phyloP scores from a whole-genome alignment of 805 yeast genomes.

The Komagataella pseudopastoris region DNA sequence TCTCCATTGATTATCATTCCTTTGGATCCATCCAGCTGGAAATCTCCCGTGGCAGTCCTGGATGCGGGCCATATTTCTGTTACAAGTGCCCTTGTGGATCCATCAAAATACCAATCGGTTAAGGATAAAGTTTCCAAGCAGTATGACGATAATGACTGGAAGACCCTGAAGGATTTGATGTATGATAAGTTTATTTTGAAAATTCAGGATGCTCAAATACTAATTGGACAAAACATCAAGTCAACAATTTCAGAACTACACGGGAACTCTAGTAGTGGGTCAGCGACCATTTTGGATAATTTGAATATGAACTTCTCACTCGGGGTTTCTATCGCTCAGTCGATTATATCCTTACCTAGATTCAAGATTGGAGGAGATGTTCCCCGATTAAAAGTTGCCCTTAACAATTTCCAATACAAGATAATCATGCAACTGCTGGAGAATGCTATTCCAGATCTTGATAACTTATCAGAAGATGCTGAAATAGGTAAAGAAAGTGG shows the following conservation, averaged over 20 bases:
- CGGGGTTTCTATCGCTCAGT: conserved; percentile 53
- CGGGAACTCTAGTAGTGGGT: conserved; percentile 23
- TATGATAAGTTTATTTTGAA: conserved; percentile 75
- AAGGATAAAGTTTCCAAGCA: conserved; percentile 42
- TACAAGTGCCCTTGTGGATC: conserved; percentile 66
- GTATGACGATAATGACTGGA: conserved; percentile 62
- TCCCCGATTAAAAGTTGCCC: conserved; percentile 54
- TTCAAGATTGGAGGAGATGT: conserved; percentile 65
- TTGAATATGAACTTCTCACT: conserved; percentile 60
- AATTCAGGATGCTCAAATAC: conserved; percentile 75
- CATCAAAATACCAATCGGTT: conserved; percentile 51
- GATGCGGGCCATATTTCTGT: conserved; percentile 95
- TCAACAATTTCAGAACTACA: conserved; percentile 67
- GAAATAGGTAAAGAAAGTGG: conserved; percentile 10
- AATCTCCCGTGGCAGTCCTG: conserved; percentile 78
- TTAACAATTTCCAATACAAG: conserved; percentile 86
- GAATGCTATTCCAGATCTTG: conserved; percentile 45
- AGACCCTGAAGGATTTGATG: conserved; percentile 61
- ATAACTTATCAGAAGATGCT: conserved; percentile 19
- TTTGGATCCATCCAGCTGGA: conserved; percentile 61
- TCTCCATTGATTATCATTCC: conserved; percentile 90
- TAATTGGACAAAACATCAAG: conserved; percentile 74
- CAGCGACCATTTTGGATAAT: conserved; percentile 60
- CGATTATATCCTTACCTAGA: conserved; percentile 49
- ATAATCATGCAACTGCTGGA: conserved; percentile 70